Evolutionary conservation across 257 asterid species (phyloP).

Genomic region (Solanum chmielewskii): DNA sequence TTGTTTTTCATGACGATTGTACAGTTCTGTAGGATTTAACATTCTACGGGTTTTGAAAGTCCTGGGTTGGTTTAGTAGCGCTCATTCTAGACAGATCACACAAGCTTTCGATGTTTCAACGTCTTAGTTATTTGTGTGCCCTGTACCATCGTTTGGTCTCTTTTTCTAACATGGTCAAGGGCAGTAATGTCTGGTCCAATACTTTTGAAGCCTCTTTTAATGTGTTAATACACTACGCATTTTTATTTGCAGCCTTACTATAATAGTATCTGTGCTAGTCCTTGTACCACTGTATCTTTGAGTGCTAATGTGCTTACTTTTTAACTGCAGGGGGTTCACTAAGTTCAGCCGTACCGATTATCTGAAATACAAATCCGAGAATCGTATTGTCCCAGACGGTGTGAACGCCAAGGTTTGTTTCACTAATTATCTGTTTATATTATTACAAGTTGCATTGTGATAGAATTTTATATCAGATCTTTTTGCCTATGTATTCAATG

Average conservation of each 20-base stretch:
- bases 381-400: constrained; percentile 5
- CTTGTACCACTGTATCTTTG: not conserved
- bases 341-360: constrained; percentile 6
- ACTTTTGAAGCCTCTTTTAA: not conserved
- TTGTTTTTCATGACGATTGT: not conserved
- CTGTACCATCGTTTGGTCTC: no score
- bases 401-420: constrained; percentile 13
- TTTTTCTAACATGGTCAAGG: not conserved
- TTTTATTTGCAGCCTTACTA: not conserved
- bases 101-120: no score
- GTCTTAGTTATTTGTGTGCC: not conserved
- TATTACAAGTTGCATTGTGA: not conserved
- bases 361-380: constrained; percentile 2
- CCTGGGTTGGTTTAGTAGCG: no score
- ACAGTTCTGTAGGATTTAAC: no score
- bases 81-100: no score
- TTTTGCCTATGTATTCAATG: not conserved
- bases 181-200: no score
- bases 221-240: not conserved
- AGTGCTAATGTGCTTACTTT: not conserved
- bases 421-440: not conserved
- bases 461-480: no score
- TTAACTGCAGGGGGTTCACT: constrained; percentile 10
- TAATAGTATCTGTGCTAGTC: not conserved
- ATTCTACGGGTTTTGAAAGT: no score